A percentile compares a stretch with the other conserved stretches of the same genome.
Evolutionary conservation across 1,284 basidiomycete species (phyloP).

Genomic region (Ceratobasidium sp.): DNA sequence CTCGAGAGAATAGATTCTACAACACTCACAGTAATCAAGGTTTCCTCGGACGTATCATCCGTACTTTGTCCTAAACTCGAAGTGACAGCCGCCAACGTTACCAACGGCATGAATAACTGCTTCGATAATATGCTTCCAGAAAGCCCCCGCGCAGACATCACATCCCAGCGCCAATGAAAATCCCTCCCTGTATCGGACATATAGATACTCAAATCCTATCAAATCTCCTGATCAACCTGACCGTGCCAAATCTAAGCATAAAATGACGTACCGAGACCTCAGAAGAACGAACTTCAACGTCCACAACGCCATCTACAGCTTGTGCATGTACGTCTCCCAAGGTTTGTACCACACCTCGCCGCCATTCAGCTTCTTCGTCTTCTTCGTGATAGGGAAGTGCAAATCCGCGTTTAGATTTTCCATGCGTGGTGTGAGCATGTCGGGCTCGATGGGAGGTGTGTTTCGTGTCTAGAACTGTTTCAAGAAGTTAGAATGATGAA

Average conservation of each 20-base stretch:
- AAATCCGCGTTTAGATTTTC: conserved; percentile 14
- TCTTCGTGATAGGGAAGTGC: conserved; percentile 34
- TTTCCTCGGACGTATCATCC: conserved; percentile 18
- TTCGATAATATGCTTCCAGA: conserved; percentile 15
- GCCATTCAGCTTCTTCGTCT: conserved; percentile 35
- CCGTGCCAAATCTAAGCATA: not conserved
- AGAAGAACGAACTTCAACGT: conserved; percentile 20
- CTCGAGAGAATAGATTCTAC: too few species aligned
- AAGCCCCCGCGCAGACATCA: conserved; percentile 26
- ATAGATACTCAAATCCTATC: conserved; percentile 35
- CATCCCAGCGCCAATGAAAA: conserved; percentile 42
- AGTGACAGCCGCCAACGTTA: conserved; percentile 20
- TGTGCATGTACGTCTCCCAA: conserved; percentile 9
- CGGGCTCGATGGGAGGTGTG: conserved; percentile 33
- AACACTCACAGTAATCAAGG: conserved; percentile 9
- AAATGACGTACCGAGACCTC: conserved; percentile 12
- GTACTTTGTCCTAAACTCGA: not conserved
- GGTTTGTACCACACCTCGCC: conserved; percentile 20
- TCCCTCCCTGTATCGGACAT: conserved; percentile 10
- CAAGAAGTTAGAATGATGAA: not conserved
- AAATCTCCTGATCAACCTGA: not conserved
- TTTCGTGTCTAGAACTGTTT: conserved; percentile 25
- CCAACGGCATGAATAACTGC: conserved; percentile 34
- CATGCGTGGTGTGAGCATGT: conserved; percentile 28
- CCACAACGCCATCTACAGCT: conserved; percentile 11